These are phyloP conservation scores for Talaromyces sp. DNA, from an alignment of 2,329 filamentous ascomycete species.

Conservation along the genomic window DNA sequence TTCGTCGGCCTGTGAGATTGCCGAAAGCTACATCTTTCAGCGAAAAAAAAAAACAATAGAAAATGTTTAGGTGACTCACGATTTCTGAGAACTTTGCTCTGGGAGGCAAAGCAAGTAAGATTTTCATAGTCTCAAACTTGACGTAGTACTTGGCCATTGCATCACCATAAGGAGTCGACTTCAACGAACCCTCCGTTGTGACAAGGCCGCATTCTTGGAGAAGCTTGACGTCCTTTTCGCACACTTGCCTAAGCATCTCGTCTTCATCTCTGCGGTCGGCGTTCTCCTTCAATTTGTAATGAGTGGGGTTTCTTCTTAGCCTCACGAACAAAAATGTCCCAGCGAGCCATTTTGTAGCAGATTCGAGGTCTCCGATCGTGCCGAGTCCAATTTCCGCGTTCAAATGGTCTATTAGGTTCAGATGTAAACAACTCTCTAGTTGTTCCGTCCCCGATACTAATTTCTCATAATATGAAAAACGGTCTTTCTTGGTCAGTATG, in stretches of 20 bases:
- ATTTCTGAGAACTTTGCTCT: slow-evolving; percentile 62
- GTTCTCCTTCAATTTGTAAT: slow-evolving; percentile 63
- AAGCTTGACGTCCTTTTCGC: slow-evolving; percentile 62
- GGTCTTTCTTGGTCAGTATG: slow-evolving; percentile 69
- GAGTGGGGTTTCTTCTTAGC: slow-evolving; percentile 62
- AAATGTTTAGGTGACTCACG: slow-evolving; percentile 45
- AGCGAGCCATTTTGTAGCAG: slow-evolving; percentile 68
- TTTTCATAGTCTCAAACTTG: slow-evolving; percentile 73
- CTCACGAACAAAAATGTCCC: slow-evolving; percentile 77
- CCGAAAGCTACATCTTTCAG: slow-evolving; percentile 52
- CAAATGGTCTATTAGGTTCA: slow-evolving; percentile 75
- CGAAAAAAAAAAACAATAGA: not conserved
- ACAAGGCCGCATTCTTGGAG: slow-evolving; percentile 60
- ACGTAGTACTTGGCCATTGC: slow-evolving; percentile 83
- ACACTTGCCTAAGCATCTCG: slow-evolving; percentile 65
- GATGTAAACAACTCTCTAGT: slow-evolving; percentile 73
- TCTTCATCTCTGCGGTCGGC: slow-evolving; percentile 51
- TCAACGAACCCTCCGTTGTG: slow-evolving; percentile 45
- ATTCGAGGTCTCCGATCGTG: slow-evolving; percentile 60
- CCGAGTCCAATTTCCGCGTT: slow-evolving; percentile 79
- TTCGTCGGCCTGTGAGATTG: slow-evolving; percentile 64
- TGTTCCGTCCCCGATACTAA: slow-evolving; percentile 69
- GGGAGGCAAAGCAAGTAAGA: slow-evolving; percentile 58
- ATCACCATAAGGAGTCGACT: slow-evolving; percentile 67
- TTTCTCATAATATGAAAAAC: slow-evolving; percentile 62